These are phyloP conservation scores for Pezicula neosporulosa DNA, from an alignment of 2,329 filamentous ascomycete species.

Conservation along the genomic window DNA sequence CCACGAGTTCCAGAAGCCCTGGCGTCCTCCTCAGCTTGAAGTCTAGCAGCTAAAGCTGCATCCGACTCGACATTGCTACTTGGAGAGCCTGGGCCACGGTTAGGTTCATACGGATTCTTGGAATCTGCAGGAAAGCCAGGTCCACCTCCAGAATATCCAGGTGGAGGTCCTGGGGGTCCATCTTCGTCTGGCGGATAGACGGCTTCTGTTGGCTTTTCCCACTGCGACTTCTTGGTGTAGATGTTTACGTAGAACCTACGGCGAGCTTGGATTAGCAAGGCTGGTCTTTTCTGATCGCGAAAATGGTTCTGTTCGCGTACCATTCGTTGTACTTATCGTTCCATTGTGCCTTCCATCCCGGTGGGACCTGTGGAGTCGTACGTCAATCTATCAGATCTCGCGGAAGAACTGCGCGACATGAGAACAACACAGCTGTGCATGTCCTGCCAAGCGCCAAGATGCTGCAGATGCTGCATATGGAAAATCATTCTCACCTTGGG, in stretches of 20 bases:
- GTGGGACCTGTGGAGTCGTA: conserved; percentile 43
- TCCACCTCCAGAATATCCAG: conserved; percentile 56
- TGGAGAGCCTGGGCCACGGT: background rate
- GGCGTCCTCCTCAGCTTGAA: conserved; percentile 82
- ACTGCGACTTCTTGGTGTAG: conserved; percentile 84
- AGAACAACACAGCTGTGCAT: too few species aligned
- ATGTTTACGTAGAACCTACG: conserved; percentile 86
- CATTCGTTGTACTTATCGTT: conserved; percentile 89
- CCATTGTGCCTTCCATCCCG: conserved; percentile 83
- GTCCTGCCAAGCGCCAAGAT: background rate
- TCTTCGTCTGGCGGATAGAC: conserved; percentile 54
- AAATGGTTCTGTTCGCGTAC: conserved; percentile 34
- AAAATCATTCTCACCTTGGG: conserved; percentile 26
- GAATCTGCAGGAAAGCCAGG: conserved; percentile 29
- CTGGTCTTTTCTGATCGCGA: background rate
- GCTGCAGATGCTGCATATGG: background rate
- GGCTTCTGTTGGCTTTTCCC: conserved; percentile 76
- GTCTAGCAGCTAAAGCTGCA: conserved; percentile 67
- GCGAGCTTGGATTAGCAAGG: conserved; percentile 11
- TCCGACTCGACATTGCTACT: conserved; percentile 51
- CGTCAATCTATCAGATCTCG: conserved; percentile 18
- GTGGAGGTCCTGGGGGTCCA: conserved; percentile 58
- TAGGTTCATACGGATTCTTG: conserved; percentile 19
- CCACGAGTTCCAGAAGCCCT: conserved; percentile 35
- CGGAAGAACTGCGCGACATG: conserved; percentile 22